Evolutionary conservation across 768 basidiomycete genomes (phyloP).

Genomic region (Mycena venus): DNA sequence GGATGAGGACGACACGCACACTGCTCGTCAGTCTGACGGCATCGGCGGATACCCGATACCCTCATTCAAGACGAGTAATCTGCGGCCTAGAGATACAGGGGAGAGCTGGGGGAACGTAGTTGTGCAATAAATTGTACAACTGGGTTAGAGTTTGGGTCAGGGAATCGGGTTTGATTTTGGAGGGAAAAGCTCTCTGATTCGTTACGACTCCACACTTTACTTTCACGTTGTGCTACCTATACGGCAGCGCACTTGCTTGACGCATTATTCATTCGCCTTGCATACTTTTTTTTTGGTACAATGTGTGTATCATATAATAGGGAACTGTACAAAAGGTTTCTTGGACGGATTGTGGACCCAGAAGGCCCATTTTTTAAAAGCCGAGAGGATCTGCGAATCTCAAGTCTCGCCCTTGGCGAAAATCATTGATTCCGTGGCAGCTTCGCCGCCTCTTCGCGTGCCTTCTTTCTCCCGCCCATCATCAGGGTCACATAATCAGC

Average conservation of each 20-base stretch:
- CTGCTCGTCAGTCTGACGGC: background rate
- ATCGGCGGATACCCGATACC: constrained; percentile 22
- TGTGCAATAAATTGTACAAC: background rate
- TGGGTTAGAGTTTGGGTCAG: background rate
- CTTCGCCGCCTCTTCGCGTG: constrained; percentile 75
- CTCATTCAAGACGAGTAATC: background rate
- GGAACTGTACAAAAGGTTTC: too few species aligned
- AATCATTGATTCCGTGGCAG: constrained; percentile 54
- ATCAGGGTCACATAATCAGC: constrained; percentile 84
- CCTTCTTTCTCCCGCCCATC: constrained; percentile 79
- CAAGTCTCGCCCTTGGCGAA: background rate
- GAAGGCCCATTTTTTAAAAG: too few species aligned
- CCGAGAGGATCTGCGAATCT: too few species aligned
- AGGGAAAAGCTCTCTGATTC: too few species aligned
- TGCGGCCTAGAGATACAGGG: constrained; percentile 1
- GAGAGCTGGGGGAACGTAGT: constrained; percentile 25
- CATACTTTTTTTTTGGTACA: too few species aligned
- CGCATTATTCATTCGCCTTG: too few species aligned
- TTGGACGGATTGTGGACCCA: too few species aligned
- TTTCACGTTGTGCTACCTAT: too few species aligned
- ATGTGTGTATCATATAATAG: too few species aligned
- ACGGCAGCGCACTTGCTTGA: too few species aligned
- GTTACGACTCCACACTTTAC: too few species aligned
- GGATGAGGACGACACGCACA: background rate
- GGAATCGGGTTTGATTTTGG: background rate